Conservation (phyloP, 2,329 filamentous ascomycete species). For the Metarhizium anisopliae region DNA sequence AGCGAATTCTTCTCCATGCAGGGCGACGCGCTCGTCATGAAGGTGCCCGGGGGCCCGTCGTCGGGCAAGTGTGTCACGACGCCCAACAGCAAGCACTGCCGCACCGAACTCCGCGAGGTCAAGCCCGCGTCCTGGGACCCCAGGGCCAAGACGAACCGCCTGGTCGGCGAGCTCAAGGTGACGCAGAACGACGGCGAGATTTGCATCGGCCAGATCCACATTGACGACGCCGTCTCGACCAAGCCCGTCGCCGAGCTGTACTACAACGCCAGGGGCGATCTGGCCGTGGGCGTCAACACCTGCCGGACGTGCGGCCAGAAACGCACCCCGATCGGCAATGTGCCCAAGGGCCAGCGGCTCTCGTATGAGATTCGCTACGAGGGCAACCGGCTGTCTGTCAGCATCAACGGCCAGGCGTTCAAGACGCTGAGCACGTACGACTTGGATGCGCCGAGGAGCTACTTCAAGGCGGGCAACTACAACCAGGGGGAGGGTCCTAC, state of each 20-base stretch:
- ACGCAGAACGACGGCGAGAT: slow-evolving; percentile 25
- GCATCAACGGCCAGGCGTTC: slow-evolving; percentile 18
- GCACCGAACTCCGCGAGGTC: slow-evolving; percentile 30
- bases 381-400: slow-evolving; percentile 20
- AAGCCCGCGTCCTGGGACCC: slow-evolving; percentile 16
- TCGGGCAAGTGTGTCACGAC: slow-evolving; percentile 15
- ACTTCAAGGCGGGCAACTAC: slow-evolving; percentile 30
- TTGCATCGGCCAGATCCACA: slow-evolving; percentile 30
- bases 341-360: slow-evolving; percentile 23
- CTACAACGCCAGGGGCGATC: slow-evolving; percentile 22
- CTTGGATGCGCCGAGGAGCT: slow-evolving; percentile 21
- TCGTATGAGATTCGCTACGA: slow-evolving; percentile 29
- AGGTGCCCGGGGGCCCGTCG: neutral
- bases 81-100: slow-evolving; percentile 30
- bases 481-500: slow-evolving; percentile 21
- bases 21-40: neutral
- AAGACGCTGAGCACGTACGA: slow-evolving; percentile 18
- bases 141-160: slow-evolving; percentile 3
- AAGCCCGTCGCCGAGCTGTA: slow-evolving; percentile 33
- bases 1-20: slow-evolving; percentile 1
- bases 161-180: slow-evolving; percentile 15
- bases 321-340: slow-evolving; percentile 20
- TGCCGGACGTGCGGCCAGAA: slow-evolving; percentile 19
- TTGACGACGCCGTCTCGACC: slow-evolving; percentile 24
- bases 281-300: slow-evolving; percentile 29